Conservation (phyloP, 2,329 filamentous ascomycete genomes). For the Plenodomus lindquistii region DNA sequence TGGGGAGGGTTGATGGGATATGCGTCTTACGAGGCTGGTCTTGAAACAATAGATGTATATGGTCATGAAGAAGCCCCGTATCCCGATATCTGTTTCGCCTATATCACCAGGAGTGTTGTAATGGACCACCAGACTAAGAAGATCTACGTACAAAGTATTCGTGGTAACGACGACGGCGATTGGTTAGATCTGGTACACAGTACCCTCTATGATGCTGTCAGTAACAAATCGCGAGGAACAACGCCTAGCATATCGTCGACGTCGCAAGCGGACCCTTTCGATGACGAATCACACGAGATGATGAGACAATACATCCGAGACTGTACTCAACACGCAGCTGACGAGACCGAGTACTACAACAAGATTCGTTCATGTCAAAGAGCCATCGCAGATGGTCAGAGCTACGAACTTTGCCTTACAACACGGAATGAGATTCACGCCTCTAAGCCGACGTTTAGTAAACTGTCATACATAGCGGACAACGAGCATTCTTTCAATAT, state of each 20-base stretch:
- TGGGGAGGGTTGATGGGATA: slow-evolving; percentile 85
- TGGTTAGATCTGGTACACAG: slow-evolving; percentile 52
- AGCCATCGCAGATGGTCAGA: slow-evolving; percentile 74
- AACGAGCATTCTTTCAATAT: slow-evolving; percentile 63
- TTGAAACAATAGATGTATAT: slow-evolving; percentile 62
- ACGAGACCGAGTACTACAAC: slow-evolving; percentile 58
- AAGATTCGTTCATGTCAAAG: slow-evolving; percentile 72
- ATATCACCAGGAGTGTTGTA: slow-evolving; percentile 76
- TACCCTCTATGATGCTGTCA: slow-evolving; percentile 34
- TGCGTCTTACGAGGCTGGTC: slow-evolving; percentile 80
- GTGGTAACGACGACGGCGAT: slow-evolving; percentile 42
- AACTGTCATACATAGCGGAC: slow-evolving; percentile 35
- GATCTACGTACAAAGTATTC: slow-evolving; percentile 71
- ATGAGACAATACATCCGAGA: slow-evolving; percentile 34
- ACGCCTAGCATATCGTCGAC: slow-evolving; percentile 33
- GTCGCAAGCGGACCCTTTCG: slow-evolving; percentile 36
- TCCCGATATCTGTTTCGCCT: slow-evolving; percentile 75
- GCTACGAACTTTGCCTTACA: slow-evolving; percentile 85
- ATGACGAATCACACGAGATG: slow-evolving; percentile 20
- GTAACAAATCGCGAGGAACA: slow-evolving; percentile 32
- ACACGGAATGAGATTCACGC: slow-evolving; percentile 68
- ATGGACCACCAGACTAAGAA: slow-evolving; percentile 69
- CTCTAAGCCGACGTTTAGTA: slow-evolving; percentile 24
- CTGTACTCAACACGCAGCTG: slow-evolving; percentile 16
- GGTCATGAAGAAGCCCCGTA: slow-evolving; percentile 41